Conservation (phyloP, 352 stramenopile species). For the Phytophthora pluvialis region DNA sequence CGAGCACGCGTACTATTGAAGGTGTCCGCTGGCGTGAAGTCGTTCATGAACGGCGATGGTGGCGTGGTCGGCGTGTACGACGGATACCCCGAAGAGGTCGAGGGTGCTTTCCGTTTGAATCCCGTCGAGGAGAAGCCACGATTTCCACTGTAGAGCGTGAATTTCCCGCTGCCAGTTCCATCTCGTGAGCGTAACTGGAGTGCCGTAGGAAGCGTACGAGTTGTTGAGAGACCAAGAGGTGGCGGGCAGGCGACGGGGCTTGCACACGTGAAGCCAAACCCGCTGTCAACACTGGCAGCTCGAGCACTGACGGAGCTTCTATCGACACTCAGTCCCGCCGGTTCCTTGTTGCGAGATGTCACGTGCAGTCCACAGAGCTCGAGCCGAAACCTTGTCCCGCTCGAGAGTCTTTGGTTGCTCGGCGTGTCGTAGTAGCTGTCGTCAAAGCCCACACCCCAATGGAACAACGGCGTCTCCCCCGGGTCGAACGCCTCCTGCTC, state of each 20-base stretch:
- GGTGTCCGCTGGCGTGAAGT: conserved; percentile 9
- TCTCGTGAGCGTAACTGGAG: conserved; percentile 26
- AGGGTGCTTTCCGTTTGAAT: conserved; percentile 26
- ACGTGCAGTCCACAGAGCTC: conserved; percentile 26
- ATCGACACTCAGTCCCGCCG: conserved; percentile 1
- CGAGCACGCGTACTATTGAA: conserved; percentile 28
- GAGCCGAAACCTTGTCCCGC: conserved; percentile 22
- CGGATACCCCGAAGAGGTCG: conserved; percentile 19
- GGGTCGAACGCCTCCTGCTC: conserved; percentile 27
- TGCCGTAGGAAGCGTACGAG: conserved; percentile 11
- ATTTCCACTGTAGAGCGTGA: conserved; percentile 9
- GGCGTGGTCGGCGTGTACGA: conserved; percentile 24
- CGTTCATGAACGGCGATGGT: conserved; percentile 27
- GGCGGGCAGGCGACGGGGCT: conserved; percentile 29
- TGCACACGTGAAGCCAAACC: conserved; percentile 21
- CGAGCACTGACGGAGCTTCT: conserved; percentile 13
- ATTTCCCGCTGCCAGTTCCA: conserved; percentile 5
- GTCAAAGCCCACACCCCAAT: conserved; percentile 34
- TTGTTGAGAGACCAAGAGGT: conserved; percentile 22
- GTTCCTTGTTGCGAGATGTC: conserved; percentile 10
- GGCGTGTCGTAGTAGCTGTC: conserved; percentile 22
- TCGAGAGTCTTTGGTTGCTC: conserved; percentile 17
- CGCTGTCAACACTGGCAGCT: conserved; percentile 23
- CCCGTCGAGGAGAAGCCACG: conserved; percentile 21
- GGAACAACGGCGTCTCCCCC: conserved; percentile 19